Conservation (phyloP, 2,329 filamentous ascomycete species). For the Xylaria digitata region DNA sequence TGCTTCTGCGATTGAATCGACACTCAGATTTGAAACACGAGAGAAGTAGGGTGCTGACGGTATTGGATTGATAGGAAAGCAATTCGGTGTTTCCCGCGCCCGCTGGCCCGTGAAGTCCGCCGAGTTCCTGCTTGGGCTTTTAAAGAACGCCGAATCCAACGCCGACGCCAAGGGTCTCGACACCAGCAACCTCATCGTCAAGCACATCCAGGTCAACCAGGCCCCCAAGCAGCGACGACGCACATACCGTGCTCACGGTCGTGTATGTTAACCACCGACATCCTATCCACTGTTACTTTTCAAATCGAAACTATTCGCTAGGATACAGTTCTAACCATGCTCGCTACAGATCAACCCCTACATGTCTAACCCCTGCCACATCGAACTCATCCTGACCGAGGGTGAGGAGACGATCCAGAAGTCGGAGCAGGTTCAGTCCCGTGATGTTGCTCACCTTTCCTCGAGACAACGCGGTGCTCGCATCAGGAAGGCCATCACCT, state of each 20-base stretch:
- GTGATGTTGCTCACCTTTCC: conserved; percentile 77
- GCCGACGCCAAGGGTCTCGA: conserved; percentile 97
- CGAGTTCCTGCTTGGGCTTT: conserved; percentile 95
- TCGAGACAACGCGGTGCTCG: conserved; percentile 90
- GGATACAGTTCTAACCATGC: conserved; percentile 22
- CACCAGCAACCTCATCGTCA: conserved; percentile 96
- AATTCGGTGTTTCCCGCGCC: conserved; percentile 97
- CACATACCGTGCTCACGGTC: conserved; percentile 99
- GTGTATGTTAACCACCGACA: conserved; percentile 74
- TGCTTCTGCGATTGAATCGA: conserved; percentile 19
- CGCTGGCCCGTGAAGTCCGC: conserved; percentile 99
- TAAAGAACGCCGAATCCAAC: conserved; percentile 98
- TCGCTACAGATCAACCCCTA: conserved; percentile 94
- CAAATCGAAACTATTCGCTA: neutral
- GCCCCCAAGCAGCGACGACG: conserved; percentile 98
- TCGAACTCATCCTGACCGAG: conserved; percentile 99
- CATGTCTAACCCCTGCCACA: conserved; percentile 99
- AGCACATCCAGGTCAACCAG: conserved; percentile 99
- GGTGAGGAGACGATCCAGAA: conserved; percentile 96
- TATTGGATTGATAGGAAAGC: conserved; percentile 77
- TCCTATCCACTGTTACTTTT: neutral
- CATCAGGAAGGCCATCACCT: conserved; percentile 72
- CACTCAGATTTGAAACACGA: conserved; percentile 5
- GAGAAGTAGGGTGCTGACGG: conserved; percentile 38
- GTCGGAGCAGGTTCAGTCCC: conserved; percentile 74